These are phyloP conservation scores for Erythrophleum fordii DNA, from an alignment of 306 rosid genomes.

Conservation along the genomic window DNA sequence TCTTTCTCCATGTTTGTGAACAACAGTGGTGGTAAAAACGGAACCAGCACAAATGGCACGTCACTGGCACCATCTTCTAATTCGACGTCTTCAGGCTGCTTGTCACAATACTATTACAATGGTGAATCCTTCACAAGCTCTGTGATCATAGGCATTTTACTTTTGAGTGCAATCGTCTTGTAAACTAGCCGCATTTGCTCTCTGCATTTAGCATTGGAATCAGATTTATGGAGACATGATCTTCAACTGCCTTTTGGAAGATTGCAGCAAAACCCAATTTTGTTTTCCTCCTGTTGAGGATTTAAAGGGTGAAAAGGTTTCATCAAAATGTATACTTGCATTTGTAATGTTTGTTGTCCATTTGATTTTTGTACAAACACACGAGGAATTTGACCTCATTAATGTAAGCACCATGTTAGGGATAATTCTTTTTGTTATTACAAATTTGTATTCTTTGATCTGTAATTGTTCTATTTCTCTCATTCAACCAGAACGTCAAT, in stretches of 20 bases:
- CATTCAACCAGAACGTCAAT: neutral
- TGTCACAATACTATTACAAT: constrained; percentile 39
- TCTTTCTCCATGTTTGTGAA: neutral
- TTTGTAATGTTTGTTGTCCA: constrained; percentile 46
- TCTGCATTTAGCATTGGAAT: constrained; percentile 17
- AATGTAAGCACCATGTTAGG: constrained; percentile 43
- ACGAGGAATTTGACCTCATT: constrained; percentile 38
- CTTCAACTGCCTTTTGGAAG: constrained; percentile 37
- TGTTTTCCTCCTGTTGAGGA: constrained; percentile 64
- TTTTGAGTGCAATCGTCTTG: constrained; percentile 57
- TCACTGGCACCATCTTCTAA: constrained; percentile 80
- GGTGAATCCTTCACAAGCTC: constrained; percentile 54
- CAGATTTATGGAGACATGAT: constrained; percentile 15
- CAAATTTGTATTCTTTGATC: constrained; percentile 40
- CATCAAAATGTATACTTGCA: constrained; percentile 46
- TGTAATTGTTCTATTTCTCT: neutral
- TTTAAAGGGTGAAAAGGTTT: constrained; percentile 52
- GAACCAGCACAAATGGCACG: constrained; percentile 59
- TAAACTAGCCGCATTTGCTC: constrained; percentile 39
- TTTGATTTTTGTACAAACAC: constrained; percentile 57
- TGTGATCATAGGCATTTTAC: constrained; percentile 53
- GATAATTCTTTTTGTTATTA: neutral
- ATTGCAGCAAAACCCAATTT: constrained; percentile 70
- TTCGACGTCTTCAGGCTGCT: constrained; percentile 63
- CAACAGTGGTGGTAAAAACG: constrained; percentile 65